These are phyloP conservation scores for Pyricularia sp. DNA, from an alignment of 2,329 filamentous ascomycete species.

Conservation along the genomic window DNA sequence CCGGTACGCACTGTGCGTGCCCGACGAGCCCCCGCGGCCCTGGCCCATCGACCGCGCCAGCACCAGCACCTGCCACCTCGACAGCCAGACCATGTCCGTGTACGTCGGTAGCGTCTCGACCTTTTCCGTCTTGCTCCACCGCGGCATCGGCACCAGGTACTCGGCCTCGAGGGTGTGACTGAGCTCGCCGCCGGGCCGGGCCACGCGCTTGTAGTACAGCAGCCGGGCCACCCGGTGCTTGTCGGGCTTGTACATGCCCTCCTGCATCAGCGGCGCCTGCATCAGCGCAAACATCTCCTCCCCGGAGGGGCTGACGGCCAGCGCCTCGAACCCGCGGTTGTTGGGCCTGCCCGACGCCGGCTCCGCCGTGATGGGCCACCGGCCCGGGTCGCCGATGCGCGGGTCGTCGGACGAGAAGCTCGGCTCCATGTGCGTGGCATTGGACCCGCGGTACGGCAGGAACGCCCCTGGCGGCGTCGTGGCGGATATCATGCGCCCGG, in stretches of 20 bases:
- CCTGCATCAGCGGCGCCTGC: constrained; percentile 54
- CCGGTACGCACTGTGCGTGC: constrained; percentile 44
- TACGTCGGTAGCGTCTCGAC: background rate
- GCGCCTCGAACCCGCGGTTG: constrained; percentile 67
- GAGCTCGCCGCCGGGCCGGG: constrained; percentile 24
- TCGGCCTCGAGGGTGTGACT: constrained; percentile 39
- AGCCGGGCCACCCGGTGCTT: constrained; percentile 50
- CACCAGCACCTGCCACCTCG: constrained; percentile 55
- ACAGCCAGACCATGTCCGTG: constrained; percentile 13
- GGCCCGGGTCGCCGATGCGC: constrained; percentile 45
- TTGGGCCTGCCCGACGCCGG: constrained; percentile 56
- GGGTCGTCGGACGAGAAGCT: constrained; percentile 56
- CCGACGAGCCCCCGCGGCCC: constrained; percentile 47
- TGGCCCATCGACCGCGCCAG: constrained; percentile 53
- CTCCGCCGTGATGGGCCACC: constrained; percentile 41
- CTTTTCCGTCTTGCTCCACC: background rate
- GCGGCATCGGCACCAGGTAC: constrained; percentile 56
- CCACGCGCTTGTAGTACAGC: constrained; percentile 50
- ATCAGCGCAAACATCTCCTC: constrained; percentile 55
- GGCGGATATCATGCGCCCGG: constrained; percentile 51
- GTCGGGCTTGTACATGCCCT: constrained; percentile 14
- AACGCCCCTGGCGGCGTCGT: constrained; percentile 56
- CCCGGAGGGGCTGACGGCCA: constrained; percentile 54
- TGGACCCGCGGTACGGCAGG: constrained; percentile 37
- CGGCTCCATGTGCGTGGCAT: constrained; percentile 11